Evolutionary conservation across 169 alveolate species (phyloP).

Genomic region (Ichthyophthirius multifiliis): DNA sequence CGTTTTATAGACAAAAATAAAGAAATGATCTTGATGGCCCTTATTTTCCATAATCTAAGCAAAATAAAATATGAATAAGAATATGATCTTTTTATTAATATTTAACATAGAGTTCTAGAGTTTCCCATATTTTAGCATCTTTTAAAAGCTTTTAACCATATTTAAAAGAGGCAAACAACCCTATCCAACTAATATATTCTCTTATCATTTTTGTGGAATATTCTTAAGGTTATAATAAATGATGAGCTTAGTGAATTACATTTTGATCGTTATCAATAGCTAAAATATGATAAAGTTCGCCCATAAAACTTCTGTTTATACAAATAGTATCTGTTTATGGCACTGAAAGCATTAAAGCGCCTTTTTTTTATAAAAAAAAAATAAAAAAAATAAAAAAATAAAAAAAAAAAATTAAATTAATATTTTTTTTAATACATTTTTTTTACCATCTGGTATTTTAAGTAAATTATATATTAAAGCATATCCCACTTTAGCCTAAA

Average conservation of each 20-base stretch:
- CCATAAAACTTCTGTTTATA: background rate
- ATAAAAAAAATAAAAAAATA: no score
- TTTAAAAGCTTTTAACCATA: conserved; percentile 19
- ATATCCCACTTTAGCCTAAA: conserved; percentile 24
- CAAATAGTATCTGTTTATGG: background rate
- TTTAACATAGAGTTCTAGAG: background rate
- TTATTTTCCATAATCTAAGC: conserved; percentile 38
- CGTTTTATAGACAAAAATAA: conserved; percentile 11
- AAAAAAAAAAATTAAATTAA: no score
- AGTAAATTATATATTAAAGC: conserved; percentile 7
- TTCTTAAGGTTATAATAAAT: no score
- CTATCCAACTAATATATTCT: conserved; percentile 65
- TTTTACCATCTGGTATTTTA: background rate
- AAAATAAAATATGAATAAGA: conserved; percentile 13
- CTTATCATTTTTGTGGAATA: conserved; percentile 49
- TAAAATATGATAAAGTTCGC: background rate
- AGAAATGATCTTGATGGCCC: conserved; percentile 16
- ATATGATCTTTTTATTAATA: no score
- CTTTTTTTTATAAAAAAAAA: no score
- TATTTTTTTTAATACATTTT: background rate
- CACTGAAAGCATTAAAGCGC: no score
- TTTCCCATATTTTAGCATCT: background rate
- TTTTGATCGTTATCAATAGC: background rate
- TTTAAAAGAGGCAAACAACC: conserved; percentile 44
- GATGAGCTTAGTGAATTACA: background rate